A percentile compares a stretch with the other conserved stretches of the same genome.
phyloP scores from a whole-genome alignment of 2,329 filamentous ascomycete genomes.

The Penicillium psychrosexuale region DNA sequence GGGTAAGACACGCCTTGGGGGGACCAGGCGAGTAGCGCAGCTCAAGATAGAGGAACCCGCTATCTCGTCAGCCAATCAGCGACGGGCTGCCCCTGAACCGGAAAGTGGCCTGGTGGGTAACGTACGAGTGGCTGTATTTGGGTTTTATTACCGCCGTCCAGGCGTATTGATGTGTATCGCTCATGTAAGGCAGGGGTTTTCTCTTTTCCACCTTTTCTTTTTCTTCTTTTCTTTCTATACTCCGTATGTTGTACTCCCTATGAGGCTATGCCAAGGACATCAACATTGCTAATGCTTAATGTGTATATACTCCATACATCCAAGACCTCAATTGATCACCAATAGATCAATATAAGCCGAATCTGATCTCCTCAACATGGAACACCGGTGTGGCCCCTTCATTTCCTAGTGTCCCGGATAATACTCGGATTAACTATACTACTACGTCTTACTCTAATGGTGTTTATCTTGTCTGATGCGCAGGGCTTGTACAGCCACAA shows the following conservation, averaged over 20 bases:
- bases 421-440: constrained; percentile 1
- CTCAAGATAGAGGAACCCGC: constrained; percentile 24
- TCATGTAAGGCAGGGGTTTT: constrained; percentile 2
- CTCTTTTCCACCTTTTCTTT: not conserved
- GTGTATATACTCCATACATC: not conserved
- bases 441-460: not conserved
- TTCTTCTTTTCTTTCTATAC: not conserved
- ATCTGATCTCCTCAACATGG: constrained; percentile 10
- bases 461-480: not conserved
- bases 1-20: constrained; percentile 6
- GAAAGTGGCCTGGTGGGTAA: not conserved
- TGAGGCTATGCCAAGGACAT: not conserved
- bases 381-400: constrained; percentile 4
- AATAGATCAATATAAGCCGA: not conserved
- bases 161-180: not conserved
- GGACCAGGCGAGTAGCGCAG: constrained; percentile 12
- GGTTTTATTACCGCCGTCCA: not conserved
- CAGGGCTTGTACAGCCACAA: not conserved
- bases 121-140: not conserved
- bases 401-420: constrained; percentile 5
- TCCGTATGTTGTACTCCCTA: no score
- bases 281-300: constrained; percentile 3
- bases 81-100: constrained; percentile 19
- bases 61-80: constrained; percentile 18
- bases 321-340: not conserved